Percentiles rank a stretch among this genome's conserved stretches.
phyloP scores from a whole-genome alignment of 2,329 filamentous ascomycete genomes.

The Ophiocordyceps polyrhachis-furcata region DNA sequence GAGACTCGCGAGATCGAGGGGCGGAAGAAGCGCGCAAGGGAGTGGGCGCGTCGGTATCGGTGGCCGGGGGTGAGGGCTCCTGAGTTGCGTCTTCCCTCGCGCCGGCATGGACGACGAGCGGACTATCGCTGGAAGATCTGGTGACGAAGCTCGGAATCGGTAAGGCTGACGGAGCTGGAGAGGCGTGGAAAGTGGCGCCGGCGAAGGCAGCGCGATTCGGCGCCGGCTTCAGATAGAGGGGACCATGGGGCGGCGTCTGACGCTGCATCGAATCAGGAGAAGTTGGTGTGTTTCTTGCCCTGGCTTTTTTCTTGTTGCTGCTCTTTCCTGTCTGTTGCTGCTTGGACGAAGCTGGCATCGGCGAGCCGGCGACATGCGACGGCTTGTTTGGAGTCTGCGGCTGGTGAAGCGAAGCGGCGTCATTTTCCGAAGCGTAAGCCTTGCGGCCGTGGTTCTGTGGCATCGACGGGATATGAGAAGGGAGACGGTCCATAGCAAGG shows the following conservation, averaged over 20 bases:
- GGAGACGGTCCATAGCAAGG: no score
- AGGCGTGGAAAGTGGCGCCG: slow-evolving; percentile 86
- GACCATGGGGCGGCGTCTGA: slow-evolving; percentile 23
- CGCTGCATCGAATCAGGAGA: slow-evolving; percentile 24
- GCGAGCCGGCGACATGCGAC: slow-evolving; percentile 6
- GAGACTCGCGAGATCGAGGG: slow-evolving; percentile 39
- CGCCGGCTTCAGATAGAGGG: slow-evolving; percentile 23
- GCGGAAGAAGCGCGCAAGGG: slow-evolving; percentile 19
- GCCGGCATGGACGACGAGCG: slow-evolving; percentile 10
- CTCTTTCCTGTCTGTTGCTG: slow-evolving; percentile 4
- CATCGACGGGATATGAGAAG: no score
- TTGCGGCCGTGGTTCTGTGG: slow-evolving; percentile 18
- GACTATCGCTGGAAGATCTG: slow-evolving; percentile 53
- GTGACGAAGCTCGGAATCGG: slow-evolving; percentile 78
- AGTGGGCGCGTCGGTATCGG: slow-evolving; percentile 30
- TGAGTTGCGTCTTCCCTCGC: slow-evolving; percentile 16
- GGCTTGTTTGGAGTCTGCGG: slow-evolving; percentile 29
- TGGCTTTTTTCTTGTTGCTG: slow-evolving; percentile 13
- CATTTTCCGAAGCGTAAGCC: slow-evolving; percentile 42
- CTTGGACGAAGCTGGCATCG: slow-evolving; percentile 9
- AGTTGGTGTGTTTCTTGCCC: slow-evolving; percentile 11
- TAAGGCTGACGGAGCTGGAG: slow-evolving; percentile 74
- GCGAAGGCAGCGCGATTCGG: slow-evolving; percentile 51
- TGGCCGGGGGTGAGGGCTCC: slow-evolving; percentile 32
- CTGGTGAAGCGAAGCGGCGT: slow-evolving; percentile 14